Base-by-base conservation (phyloP, 768 basidiomycete genomes). In the Naganishia kalamii region DNA sequence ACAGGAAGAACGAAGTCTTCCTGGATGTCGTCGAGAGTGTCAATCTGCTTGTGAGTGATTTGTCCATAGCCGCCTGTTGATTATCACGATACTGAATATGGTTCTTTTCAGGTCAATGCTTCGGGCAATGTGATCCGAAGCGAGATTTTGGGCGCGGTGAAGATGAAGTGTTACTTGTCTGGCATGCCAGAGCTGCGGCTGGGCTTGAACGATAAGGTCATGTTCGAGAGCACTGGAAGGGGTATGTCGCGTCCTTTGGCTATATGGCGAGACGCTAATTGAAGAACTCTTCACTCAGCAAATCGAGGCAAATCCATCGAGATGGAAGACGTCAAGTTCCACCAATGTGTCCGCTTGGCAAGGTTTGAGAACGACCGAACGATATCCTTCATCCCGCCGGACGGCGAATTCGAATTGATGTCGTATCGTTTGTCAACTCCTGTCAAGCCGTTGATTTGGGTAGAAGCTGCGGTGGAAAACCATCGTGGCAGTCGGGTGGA, bases 281-380 rank as follows among this genome's bases (percentile, higher is more conserved):
- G 17, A 40, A 27, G 23, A 37, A 60, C 23, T 43, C 7, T 17
- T 11, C 33, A 13, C 15, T 17, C 77, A 87, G 90, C 91, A 25
- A 87, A 92, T 0, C 86, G 94, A 13, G 94, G 94, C 13, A 99
- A 98, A 79, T 88, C 96, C 2, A 96, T 99, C 70, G 96, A 99
- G 80, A 96, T 99, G 89, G 96, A 99, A 77, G 96, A 98, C 73
- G 91, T 97, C 81, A 97, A 97, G 78, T 99, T 99, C 81, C 96
- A 99, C 75, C 96, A 99, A 83, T 99, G 96, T 73, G 96, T 98
- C 12, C 90, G 96, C 11, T 83, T 99, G 25, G 88, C 92, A 11
- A 86, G 94, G 7, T 99, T 99, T 75, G 96, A 99, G 75, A 97
- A 96, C 78, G 94, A 99, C 80, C 88, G 96, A 66, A 98, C 94